These are phyloP conservation scores for Pythium chondricola DNA, from an alignment of 352 stramenopile species.

Conservation along the genomic window DNA sequence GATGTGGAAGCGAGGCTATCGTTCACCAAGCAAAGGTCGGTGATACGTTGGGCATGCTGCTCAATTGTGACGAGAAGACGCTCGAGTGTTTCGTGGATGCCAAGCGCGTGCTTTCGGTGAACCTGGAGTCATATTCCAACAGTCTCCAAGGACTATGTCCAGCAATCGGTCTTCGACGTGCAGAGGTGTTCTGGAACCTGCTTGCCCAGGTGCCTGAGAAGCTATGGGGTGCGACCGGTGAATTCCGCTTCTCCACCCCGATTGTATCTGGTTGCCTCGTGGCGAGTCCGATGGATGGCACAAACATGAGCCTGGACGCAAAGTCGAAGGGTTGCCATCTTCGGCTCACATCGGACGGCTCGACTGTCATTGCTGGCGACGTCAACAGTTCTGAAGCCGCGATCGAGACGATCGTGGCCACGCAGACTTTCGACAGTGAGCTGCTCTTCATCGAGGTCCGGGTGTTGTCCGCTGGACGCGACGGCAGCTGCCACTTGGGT, in stretches of 20 bases:
- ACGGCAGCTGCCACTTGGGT: conserved; percentile 33
- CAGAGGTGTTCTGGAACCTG: conserved; percentile 67
- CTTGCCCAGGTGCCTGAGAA: conserved; percentile 45
- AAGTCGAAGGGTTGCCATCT: conserved; percentile 50
- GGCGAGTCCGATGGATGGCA: conserved; percentile 47
- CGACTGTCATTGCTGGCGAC: conserved; percentile 50
- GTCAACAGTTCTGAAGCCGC: conserved; percentile 31
- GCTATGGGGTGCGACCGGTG: conserved; percentile 41
- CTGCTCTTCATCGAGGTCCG: conserved; percentile 57
- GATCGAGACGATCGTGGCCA: conserved; percentile 54
- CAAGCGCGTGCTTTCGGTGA: conserved; percentile 29
- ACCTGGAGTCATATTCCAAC: conserved; percentile 16
- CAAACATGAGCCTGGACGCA: conserved; percentile 52
- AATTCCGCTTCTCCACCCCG: conserved; percentile 47
- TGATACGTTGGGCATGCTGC: conserved; percentile 42
- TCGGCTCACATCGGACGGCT: conserved; percentile 40
- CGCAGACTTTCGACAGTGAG: conserved; percentile 41
- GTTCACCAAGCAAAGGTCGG: too few species aligned
- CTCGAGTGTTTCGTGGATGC: conserved; percentile 51
- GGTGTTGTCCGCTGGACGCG: conserved; percentile 39
- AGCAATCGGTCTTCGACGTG: conserved; percentile 46
- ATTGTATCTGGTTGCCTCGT: conserved; percentile 65
- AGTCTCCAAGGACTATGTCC: conserved; percentile 32
- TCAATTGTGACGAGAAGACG: conserved; percentile 57
- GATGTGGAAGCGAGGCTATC: too few species aligned